Conservation (phyloP, 257 asterid genomes). For the Avicennia marina region DNA sequence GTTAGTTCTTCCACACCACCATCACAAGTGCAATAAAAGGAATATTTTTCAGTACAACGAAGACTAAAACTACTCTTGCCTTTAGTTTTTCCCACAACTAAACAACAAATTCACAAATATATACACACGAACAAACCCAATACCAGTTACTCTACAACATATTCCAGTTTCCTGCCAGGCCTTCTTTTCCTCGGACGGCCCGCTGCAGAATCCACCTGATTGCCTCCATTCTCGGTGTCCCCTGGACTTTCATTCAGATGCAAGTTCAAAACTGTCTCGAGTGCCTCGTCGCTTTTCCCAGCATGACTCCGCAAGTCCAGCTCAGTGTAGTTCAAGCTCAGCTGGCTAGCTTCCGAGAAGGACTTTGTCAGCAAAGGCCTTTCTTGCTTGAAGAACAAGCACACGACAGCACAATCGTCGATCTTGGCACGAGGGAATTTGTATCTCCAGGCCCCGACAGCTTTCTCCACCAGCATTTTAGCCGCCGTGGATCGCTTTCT, state of each 20-base stretch:
- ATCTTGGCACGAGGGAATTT: slow-evolving; percentile 62
- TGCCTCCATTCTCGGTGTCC: background rate
- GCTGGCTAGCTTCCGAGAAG: slow-evolving; percentile 34
- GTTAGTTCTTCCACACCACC: too few relatives aligned
- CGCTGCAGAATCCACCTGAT: background rate
- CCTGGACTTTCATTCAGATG: slow-evolving; percentile 21
- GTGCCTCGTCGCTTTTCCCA: slow-evolving; percentile 53
- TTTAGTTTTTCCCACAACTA: too few relatives aligned
- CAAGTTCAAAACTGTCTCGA: slow-evolving; percentile 65
- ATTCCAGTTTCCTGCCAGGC: slow-evolving; percentile 23
- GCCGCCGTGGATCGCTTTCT: slow-evolving; percentile 63
- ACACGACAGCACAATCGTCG: slow-evolving; percentile 70
- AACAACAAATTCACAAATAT: background rate
- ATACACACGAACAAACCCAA: background rate
- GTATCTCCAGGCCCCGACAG: slow-evolving; percentile 59
- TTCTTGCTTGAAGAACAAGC: slow-evolving; percentile 61
- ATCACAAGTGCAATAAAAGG: too few relatives aligned
- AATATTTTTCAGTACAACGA: too few relatives aligned
- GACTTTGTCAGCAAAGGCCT: slow-evolving; percentile 38
- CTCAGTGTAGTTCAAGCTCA: slow-evolving; percentile 42
- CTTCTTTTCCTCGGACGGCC: slow-evolving; percentile 30
- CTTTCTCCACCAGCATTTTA: slow-evolving; percentile 47
- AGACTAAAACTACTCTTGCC: too few relatives aligned
- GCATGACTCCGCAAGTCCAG: slow-evolving; percentile 7
- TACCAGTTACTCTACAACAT: background rate